Evolutionary conservation across 2,329 filamentous ascomycete genomes (phyloP).

Genomic region (Orbilia javanica): DNA sequence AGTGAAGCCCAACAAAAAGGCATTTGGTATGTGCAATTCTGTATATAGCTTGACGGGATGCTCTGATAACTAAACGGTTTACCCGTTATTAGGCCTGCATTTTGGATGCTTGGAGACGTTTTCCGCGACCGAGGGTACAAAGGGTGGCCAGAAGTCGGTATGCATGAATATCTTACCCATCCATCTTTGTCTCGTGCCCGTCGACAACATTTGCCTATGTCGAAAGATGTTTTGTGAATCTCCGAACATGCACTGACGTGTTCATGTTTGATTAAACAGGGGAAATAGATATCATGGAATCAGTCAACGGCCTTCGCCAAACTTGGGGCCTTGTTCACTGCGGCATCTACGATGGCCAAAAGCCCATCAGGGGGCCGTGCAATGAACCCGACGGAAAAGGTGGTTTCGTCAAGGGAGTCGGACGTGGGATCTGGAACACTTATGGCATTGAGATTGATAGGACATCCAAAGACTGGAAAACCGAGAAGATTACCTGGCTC

Average conservation of each 20-base stretch:
- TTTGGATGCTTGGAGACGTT: conserved; percentile 67
- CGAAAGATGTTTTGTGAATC: too few species aligned
- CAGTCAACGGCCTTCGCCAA: conserved; percentile 65
- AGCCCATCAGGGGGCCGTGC: conserved; percentile 62
- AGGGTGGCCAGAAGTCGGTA: conserved; percentile 65
- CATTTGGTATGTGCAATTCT: conserved; percentile 40
- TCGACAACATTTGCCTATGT: too few species aligned
- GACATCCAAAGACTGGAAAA: conserved; percentile 60
- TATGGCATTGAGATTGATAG: conserved; percentile 64
- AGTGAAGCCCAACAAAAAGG: conserved; percentile 19
- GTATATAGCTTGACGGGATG: too few species aligned
- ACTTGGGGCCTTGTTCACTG: conserved; percentile 67
- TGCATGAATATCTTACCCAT: not conserved
- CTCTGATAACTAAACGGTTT: not conserved
- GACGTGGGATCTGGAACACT: conserved; percentile 64
- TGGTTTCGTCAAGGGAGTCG: conserved; percentile 55
- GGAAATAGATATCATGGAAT: conserved; percentile 68
- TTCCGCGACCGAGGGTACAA: conserved; percentile 65
- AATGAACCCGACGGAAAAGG: conserved; percentile 65
- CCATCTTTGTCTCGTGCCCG: not conserved
- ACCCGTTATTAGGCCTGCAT: conserved; percentile 66
- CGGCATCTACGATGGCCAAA: conserved; percentile 61
- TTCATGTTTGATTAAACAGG: conserved; percentile 61
- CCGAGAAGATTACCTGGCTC: conserved; percentile 65
- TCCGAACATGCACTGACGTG: too few species aligned